A percentile compares a stretch with the other conserved stretches of the same genome.
Evolutionary conservation across 805 yeast species (phyloP).

Genomic region (Cyberlindnera lachancei): DNA sequence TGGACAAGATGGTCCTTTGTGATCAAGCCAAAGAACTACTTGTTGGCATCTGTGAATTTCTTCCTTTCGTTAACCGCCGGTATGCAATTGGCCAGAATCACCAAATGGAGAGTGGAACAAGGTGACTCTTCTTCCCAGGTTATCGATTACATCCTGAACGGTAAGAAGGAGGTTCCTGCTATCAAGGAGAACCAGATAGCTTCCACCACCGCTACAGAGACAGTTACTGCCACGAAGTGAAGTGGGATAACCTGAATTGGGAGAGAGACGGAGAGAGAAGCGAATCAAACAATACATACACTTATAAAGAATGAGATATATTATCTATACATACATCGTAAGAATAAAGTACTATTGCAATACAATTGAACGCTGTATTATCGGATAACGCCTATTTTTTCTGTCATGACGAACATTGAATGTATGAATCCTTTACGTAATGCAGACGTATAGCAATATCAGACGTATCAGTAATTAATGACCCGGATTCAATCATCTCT

Average conservation of each 20-base stretch:
- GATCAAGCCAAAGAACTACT: constrained; percentile 77
- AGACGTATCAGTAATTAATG: too few relatives aligned
- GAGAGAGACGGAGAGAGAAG: too few relatives aligned
- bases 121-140: constrained; percentile 62
- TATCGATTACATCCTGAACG: constrained; percentile 49
- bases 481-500: too few relatives aligned
- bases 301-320: too few relatives aligned
- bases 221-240: background rate
- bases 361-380: too few relatives aligned
- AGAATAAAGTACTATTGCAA: too few relatives aligned
- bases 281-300: background rate
- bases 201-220: background rate
- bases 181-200: background rate
- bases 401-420: too few relatives aligned
- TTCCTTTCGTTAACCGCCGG: constrained; percentile 90
- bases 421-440: too few relatives aligned
- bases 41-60: constrained; percentile 90
- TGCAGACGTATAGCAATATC: too few relatives aligned
- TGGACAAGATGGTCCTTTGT: constrained; percentile 99
- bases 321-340: too few relatives aligned
- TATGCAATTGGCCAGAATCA: constrained; percentile 68
- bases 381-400: too few relatives aligned
- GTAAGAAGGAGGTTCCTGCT: constrained; percentile 18
- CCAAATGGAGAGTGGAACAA: constrained; percentile 49
- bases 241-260: too few relatives aligned